Conservation (phyloP, 2,329 filamentous ascomycete genomes). For the Canariomyces notabilis region DNA sequence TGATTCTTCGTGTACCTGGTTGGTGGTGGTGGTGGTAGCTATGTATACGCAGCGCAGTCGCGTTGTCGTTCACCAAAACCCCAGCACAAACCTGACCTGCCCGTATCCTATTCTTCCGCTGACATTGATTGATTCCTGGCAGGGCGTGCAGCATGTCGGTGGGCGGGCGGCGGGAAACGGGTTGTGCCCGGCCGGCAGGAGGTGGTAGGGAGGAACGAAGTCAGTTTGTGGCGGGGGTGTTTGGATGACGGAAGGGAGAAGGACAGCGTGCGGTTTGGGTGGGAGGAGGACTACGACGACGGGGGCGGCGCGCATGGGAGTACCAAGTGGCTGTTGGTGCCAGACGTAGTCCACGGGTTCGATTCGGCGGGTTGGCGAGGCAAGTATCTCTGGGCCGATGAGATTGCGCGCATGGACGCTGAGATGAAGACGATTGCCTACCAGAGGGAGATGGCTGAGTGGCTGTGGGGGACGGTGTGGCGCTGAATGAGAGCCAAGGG, state of each 20-base stretch:
- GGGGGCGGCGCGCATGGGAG: slow-evolving; percentile 27
- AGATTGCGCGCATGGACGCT: slow-evolving; percentile 30
- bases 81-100: no score
- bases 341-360: slow-evolving; percentile 39
- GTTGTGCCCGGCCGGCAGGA: slow-evolving; percentile 15
- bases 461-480: slow-evolving; percentile 26
- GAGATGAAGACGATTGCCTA: slow-evolving; percentile 29
- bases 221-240: slow-evolving; percentile 5
- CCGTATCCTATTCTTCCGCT: no score
- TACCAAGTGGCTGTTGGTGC: slow-evolving; percentile 38
- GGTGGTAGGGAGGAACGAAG: not conserved
- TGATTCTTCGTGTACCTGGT: no score
- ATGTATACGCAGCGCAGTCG: no score
- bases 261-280: slow-evolving; percentile 30
- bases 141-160: slow-evolving; percentile 32
- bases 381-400: slow-evolving; percentile 26
- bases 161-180: slow-evolving; percentile 28
- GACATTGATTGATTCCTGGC: no score
- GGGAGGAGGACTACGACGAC: slow-evolving; percentile 23
- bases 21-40: no score
- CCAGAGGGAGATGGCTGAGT: slow-evolving; percentile 25
- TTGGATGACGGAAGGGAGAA: slow-evolving; percentile 21
- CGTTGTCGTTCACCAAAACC: no score
- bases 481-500: not conserved
- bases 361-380: slow-evolving; percentile 30